These are phyloP conservation scores for Chytriomyces hyalinus DNA, from an alignment of 192 early-diverging fungal species.

Conservation along the genomic window DNA sequence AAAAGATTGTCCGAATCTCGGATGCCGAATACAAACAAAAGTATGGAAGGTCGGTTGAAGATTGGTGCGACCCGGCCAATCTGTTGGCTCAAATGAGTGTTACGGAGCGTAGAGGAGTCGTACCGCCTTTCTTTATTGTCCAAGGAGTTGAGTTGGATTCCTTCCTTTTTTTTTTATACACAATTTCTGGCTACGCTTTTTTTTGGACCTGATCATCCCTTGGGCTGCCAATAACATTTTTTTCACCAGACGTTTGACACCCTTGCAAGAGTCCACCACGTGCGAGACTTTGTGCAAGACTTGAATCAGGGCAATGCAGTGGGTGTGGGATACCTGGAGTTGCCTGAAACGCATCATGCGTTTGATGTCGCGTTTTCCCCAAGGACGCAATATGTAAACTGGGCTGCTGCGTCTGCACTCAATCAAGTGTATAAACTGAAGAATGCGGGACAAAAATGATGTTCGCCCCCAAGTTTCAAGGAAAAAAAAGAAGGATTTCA, in stretches of 20 bases:
- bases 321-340: slow-evolving; percentile 29
- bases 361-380: slow-evolving; percentile 33
- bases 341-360: slow-evolving; percentile 31
- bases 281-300: slow-evolving; percentile 42
- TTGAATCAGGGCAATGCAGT: slow-evolving; percentile 14
- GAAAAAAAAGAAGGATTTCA: too few relatives aligned
- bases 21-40: background rate
- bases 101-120: slow-evolving; percentile 18
- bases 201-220: background rate
- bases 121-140: slow-evolving; percentile 51
- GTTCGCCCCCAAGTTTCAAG: too few relatives aligned
- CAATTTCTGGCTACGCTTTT: background rate
- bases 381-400: slow-evolving; percentile 11
- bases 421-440: slow-evolving; percentile 15
- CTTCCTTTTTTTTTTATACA: background rate
- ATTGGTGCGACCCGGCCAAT: slow-evolving; percentile 42
- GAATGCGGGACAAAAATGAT: background rate
- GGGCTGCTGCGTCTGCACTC: slow-evolving; percentile 19
- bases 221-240: background rate
- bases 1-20: slow-evolving; percentile 38
- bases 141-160: slow-evolving; percentile 17
- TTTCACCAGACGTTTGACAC: slow-evolving; percentile 41
- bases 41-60: slow-evolving; percentile 23
- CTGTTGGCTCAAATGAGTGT: slow-evolving; percentile 31
- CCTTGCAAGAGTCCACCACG: slow-evolving; percentile 38